Percentiles rank a stretch among this genome's conserved stretches.
phyloP scores from a whole-genome alignment of 768 basidiomycete genomes.

The Phanerochaete carnosa region DNA sequence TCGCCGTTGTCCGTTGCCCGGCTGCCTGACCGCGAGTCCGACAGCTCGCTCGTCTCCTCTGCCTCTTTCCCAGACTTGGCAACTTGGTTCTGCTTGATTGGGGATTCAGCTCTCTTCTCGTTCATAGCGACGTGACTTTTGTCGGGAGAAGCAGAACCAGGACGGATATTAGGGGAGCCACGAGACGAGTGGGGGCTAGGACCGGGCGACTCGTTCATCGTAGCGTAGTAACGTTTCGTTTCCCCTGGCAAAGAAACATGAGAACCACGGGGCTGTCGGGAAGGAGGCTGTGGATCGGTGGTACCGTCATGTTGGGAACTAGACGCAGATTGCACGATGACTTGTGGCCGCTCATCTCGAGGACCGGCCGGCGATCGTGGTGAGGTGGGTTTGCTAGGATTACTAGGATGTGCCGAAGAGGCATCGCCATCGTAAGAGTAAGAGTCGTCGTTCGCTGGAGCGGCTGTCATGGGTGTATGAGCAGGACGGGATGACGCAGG shows the following conservation, averaged over 20 bases:
- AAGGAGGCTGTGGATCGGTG: conserved; percentile 18
- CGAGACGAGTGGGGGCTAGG: conserved; percentile 40
- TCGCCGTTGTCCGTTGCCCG: conserved; percentile 35
- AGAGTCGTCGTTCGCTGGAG: neutral
- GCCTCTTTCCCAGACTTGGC: conserved; percentile 11
- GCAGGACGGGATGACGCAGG: neutral
- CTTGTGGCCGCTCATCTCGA: neutral
- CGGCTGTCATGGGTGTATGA: neutral
- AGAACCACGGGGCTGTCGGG: conserved; percentile 54
- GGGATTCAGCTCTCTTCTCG: conserved; percentile 11
- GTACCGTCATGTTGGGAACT: conserved; percentile 17
- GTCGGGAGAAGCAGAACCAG: conserved; percentile 5
- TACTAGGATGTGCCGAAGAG: neutral
- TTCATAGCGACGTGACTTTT: neutral
- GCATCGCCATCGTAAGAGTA: neutral
- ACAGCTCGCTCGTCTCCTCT: conserved; percentile 7
- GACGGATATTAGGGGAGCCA: conserved; percentile 1
- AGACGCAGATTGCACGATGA: conserved; percentile 10
- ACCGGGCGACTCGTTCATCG: conserved; percentile 61
- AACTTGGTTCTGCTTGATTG: conserved; percentile 7
- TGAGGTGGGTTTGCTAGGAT: neutral
- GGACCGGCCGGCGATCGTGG: neutral
- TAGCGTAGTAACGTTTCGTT: conserved; percentile 67
- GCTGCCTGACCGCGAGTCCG: conserved; percentile 3
- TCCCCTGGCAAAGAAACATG: conserved; percentile 74